Percentiles rank a stretch among this genome's conserved stretches.
These are phyloP conservation scores for Streptanthus diversifolius DNA, from an alignment of 345 rosid species.

Conservation along the genomic window DNA sequence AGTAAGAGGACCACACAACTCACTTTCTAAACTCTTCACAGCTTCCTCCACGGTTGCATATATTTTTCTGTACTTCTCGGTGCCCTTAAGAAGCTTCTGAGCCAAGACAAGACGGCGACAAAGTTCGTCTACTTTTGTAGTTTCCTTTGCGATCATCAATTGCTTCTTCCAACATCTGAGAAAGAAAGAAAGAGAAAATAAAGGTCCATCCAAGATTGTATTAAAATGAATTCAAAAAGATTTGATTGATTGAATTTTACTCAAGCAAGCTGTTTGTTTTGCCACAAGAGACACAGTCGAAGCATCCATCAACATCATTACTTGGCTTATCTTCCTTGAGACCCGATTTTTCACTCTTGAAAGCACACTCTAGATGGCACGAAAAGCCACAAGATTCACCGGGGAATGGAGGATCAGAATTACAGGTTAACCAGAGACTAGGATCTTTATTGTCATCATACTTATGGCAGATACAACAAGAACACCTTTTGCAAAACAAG, in stretches of 20 bases:
- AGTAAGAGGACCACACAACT: slow-evolving; percentile 49
- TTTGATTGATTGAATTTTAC: neutral
- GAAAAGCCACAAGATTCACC: slow-evolving; percentile 53
- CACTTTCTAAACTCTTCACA: slow-evolving; percentile 39
- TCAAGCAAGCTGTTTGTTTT: slow-evolving; percentile 49
- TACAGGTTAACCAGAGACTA: slow-evolving; percentile 65
- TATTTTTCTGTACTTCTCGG: slow-evolving; percentile 39
- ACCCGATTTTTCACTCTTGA: slow-evolving; percentile 44
- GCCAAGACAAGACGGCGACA: slow-evolving; percentile 48
- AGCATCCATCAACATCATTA: slow-evolving; percentile 43
- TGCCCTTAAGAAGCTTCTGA: slow-evolving; percentile 50
- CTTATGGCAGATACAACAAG: slow-evolving; percentile 57
- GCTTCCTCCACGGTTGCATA: slow-evolving; percentile 49
- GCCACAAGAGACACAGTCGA: slow-evolving; percentile 52
- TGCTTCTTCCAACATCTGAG: slow-evolving; percentile 55
- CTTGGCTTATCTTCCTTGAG: slow-evolving; percentile 15
- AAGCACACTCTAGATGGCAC: slow-evolving; percentile 59
- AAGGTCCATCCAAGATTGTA: neutral
- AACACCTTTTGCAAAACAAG: slow-evolving; percentile 60
- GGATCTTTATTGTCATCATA: slow-evolving; percentile 73
- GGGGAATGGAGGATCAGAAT: slow-evolving; percentile 37
- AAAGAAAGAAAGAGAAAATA: neutral
- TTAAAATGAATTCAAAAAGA: neutral
- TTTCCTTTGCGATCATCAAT: slow-evolving; percentile 48
- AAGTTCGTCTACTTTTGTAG: slow-evolving; percentile 53